Evolutionary conservation across 2,329 filamentous ascomycete genomes (phyloP).

Genomic region (Hymenoscyphus fraxineus): DNA sequence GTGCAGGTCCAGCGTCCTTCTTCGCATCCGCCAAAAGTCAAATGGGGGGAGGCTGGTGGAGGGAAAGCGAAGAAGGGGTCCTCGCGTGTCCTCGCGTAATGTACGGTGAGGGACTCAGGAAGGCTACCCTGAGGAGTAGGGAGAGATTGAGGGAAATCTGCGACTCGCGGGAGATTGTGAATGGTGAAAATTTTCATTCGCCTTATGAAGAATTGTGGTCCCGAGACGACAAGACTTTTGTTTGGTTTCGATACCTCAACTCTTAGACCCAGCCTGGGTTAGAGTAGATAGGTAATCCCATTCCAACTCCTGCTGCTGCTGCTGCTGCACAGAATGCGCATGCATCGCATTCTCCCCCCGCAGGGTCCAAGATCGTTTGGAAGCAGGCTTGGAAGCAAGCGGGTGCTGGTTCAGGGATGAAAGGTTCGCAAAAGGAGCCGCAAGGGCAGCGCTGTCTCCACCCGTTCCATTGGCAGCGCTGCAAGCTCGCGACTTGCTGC

Average conservation of each 20-base stretch:
- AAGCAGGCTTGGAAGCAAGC: neutral
- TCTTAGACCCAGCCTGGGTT: no score
- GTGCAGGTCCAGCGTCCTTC: neutral
- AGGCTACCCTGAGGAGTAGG: neutral
- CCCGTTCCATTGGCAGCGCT: neutral
- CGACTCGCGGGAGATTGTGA: slow-evolving; percentile 2
- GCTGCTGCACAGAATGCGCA: neutral
- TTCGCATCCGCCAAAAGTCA: no score
- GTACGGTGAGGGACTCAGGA: neutral
- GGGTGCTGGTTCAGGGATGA: neutral
- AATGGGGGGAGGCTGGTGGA: neutral
- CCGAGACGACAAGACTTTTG: neutral
- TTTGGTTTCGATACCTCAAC: neutral
- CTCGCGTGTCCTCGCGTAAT: neutral
- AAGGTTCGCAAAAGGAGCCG: neutral
- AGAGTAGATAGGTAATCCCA: no score
- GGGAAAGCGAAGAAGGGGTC: neutral
- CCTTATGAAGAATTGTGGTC: neutral
- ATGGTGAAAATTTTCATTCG: neutral
- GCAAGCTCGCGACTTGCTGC: no score
- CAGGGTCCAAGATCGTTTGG: neutral
- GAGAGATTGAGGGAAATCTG: neutral
- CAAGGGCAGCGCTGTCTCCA: neutral
- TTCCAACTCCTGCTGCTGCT: no score
- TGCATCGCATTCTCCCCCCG: neutral